Percentiles rank a stretch among this genome's conserved stretches.
These are phyloP conservation scores for Hanseniaspora lindneri DNA, from an alignment of 805 yeast genomes.

Conservation along the genomic window DNA sequence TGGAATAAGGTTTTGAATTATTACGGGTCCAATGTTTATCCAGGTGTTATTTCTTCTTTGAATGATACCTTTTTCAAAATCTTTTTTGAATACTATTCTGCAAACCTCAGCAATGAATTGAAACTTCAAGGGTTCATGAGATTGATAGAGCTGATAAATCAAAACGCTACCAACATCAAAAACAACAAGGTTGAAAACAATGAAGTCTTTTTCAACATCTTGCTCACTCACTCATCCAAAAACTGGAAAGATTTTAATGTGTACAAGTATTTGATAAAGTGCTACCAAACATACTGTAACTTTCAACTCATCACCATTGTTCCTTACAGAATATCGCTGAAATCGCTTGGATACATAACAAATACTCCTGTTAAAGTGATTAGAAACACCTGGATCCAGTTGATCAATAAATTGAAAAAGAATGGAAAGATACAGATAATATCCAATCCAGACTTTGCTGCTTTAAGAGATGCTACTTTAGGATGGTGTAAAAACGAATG, in stretches of 20 bases:
- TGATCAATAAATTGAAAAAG: slow-evolving; percentile 39
- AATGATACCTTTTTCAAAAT: slow-evolving; percentile 57
- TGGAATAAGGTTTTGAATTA: slow-evolving; percentile 53
- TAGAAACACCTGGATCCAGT: slow-evolving; percentile 43
- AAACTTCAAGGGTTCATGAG: slow-evolving; percentile 43
- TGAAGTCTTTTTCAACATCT: slow-evolving; percentile 71
- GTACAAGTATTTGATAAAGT: slow-evolving; percentile 11
- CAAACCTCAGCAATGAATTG: slow-evolving; percentile 25
- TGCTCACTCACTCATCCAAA: slow-evolving; percentile 48
- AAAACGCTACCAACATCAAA: slow-evolving; percentile 44
- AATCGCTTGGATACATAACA: slow-evolving; percentile 56
- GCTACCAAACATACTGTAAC: slow-evolving; percentile 46
- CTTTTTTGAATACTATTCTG: slow-evolving; percentile 46
- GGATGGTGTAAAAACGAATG: slow-evolving; percentile 27
- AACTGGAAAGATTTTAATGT: slow-evolving; percentile 45
- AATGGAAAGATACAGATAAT: slow-evolving; percentile 47
- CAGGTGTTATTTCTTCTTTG: slow-evolving; percentile 60
- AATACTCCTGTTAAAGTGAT: slow-evolving; percentile 43
- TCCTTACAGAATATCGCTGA: slow-evolving; percentile 58
- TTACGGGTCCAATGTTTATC: slow-evolving; percentile 47
- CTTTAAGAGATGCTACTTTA: slow-evolving; percentile 62
- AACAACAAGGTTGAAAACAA: slow-evolving; percentile 49
- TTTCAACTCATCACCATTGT: slow-evolving; percentile 55
- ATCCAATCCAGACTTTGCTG: slow-evolving; percentile 78
- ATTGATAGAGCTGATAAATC: slow-evolving; percentile 28